Evolutionary conservation across 441 rosid species (phyloP).

Genomic region (Populus hybrid): DNA sequence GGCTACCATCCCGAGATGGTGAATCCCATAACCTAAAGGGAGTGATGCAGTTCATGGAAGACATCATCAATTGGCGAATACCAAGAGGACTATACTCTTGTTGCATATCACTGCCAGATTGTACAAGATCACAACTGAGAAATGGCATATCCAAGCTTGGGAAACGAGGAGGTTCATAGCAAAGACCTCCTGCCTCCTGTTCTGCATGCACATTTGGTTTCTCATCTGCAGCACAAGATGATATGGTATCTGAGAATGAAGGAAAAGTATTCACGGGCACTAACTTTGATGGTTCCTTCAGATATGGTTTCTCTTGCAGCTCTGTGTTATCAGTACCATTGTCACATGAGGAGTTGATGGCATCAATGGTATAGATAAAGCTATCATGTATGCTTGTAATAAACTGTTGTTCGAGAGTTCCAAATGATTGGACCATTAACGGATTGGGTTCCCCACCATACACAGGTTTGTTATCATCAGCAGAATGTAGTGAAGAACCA

Average conservation of each 20-base stretch:
- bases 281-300: conserved; percentile 55
- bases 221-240: conserved; percentile 38
- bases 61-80: conserved; percentile 92
- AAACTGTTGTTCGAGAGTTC: conserved; percentile 45
- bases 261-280: conserved; percentile 57
- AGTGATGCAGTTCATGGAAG: conserved; percentile 78
- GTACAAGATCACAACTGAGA: conserved; percentile 93
- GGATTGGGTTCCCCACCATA: conserved; percentile 43
- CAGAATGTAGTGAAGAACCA: conserved; percentile 37
- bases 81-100: conserved; percentile 99
- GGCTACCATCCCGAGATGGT: conserved; percentile 67
- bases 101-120: conserved; percentile 68
- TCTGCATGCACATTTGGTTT: conserved; percentile 29
- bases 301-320: conserved; percentile 48
- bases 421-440: conserved; percentile 37
- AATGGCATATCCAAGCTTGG: conserved; percentile 92
- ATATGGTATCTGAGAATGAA: conserved; percentile 39
- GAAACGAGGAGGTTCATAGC: conserved; percentile 98
- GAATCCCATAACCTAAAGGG: conserved; percentile 97
- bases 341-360: conserved; percentile 44
- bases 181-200: conserved; percentile 80
- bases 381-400: conserved; percentile 32
- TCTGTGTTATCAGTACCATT: conserved; percentile 31
- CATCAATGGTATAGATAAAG: conserved; percentile 47
- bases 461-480: conserved; percentile 32